Base-by-base conservation (phyloP, 1,139 yeast genomes). In the Hansenula lynferdii region DNA sequence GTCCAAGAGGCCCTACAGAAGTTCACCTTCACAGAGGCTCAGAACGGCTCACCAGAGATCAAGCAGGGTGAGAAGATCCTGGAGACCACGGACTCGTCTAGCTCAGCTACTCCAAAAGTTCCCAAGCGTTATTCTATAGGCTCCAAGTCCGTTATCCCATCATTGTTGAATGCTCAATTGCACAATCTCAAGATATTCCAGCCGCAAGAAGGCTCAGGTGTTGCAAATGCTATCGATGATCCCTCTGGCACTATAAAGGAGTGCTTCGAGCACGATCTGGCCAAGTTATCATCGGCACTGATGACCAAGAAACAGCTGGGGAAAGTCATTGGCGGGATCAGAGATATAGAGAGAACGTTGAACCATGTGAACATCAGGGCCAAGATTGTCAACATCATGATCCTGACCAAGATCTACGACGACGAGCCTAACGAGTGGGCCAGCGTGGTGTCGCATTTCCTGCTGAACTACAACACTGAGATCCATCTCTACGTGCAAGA, bases 331-430 rank as follows among this genome's bases (percentile, higher is more conserved):
- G 34, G 46, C 15, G 46, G 56, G 2, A 77, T 75, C 2, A 60
- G 80, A 41, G 69, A 72, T 65, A 62, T 75, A 42, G 78, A 77
- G 28, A 62, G 67, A 37, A 72, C 71, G 47, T 57, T 75, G 31
- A 62, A 74, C 25, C 64, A 64, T 40, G 76, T 78, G 20, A 72
- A 82, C 12, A 77, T 83, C 51, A 80, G 77, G 44, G 62, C 82
- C 38, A 75, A 74, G 42, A 80, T 80, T 28, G 60, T 65, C 37
- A 75, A 78, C 22, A 71, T 83, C 33, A 68, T 83, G 70, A 69
- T 83, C 19, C 76, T 82, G n/a, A 76, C 89, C 32, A 83, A 83
- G 58, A 77, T 85, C 5, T 68, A 78, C 47, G 92, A 83, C 55
- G 67, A 71, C 39, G 68, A 75, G 21, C 71, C 85, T 28, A 71